phyloP scores from a whole-genome alignment of 768 basidiomycete genomes.

The Suillus brevipes region DNA sequence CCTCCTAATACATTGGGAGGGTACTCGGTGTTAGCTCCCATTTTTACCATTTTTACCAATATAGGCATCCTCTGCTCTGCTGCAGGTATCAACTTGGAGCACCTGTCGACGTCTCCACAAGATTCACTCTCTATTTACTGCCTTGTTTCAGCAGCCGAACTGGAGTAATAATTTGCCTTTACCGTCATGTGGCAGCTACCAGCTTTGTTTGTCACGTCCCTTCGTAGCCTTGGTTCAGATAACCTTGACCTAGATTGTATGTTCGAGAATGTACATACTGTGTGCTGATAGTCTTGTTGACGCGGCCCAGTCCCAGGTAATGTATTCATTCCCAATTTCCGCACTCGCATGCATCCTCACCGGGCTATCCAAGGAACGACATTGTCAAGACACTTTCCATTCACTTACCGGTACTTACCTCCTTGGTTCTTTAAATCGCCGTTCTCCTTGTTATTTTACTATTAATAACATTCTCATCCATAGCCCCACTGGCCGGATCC shows the following conservation, averaged over 20 bases:
- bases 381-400: not conserved
- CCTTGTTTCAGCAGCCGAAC: slow-evolving; percentile 1
- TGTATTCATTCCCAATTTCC: slow-evolving; percentile 2
- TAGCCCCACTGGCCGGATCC: slow-evolving; percentile 4
- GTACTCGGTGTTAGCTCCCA: not conserved
- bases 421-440: slow-evolving; percentile 3
- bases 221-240: not conserved
- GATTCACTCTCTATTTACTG: slow-evolving; percentile 7
- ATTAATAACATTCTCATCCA: slow-evolving; percentile 2
- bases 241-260: not conserved
- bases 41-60: slow-evolving; percentile 20
- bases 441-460: not conserved
- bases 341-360: not conserved
- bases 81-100: slow-evolving; percentile 8
- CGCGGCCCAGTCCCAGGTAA: not conserved
- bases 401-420: slow-evolving; percentile 7
- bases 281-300: not conserved
- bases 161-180: not conserved
- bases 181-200: not conserved
- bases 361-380: not conserved
- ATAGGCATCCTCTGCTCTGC: slow-evolving; percentile 21
- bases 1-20: not conserved
- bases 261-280: not conserved
- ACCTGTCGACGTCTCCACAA: slow-evolving; percentile 2
- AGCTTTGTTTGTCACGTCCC: not conserved